Percentiles rank a stretch among this genome's conserved stretches.
phyloP scores from a whole-genome alignment of 495 filamentous ascomycete species.

The Lophium mytilinum region DNA sequence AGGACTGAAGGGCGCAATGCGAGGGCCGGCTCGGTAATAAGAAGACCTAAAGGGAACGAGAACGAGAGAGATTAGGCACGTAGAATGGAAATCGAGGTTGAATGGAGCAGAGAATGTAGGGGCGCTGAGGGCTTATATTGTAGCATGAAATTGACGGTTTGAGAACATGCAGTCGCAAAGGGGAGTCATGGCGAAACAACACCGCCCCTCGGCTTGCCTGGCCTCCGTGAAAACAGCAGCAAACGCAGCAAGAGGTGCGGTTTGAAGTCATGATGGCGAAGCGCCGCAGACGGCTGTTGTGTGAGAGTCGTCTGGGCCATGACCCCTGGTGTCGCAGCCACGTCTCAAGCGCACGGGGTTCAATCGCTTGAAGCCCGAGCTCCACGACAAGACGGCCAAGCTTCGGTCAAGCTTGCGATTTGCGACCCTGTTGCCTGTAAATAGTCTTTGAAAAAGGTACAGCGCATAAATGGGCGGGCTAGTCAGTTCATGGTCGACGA shows the following conservation, averaged over 20 bases:
- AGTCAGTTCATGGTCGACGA: neutral
- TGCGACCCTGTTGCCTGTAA: neutral
- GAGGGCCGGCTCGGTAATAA: slow-evolving; percentile 29
- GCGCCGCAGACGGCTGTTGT: slow-evolving; percentile 10
- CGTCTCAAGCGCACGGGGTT: slow-evolving; percentile 11
- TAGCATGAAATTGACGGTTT: slow-evolving; percentile 26
- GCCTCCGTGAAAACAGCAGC: slow-evolving; percentile 14
- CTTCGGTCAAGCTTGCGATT: neutral
- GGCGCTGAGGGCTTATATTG: slow-evolving; percentile 19
- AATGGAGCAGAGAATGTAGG: slow-evolving; percentile 2
- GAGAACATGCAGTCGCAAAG: slow-evolving; percentile 9
- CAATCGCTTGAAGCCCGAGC: slow-evolving; percentile 4
- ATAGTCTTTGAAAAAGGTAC: neutral
- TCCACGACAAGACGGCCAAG: neutral
- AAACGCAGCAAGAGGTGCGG: slow-evolving; percentile 14
- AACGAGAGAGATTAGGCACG: slow-evolving; percentile 23
- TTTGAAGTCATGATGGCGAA: slow-evolving; percentile 6
- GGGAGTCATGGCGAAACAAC: slow-evolving; percentile 22
- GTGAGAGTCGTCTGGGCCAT: slow-evolving; percentile 13
- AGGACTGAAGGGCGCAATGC: slow-evolving; percentile 22
- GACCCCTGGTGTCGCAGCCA: slow-evolving; percentile 21
- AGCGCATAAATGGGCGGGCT: neutral
- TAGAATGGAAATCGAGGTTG: slow-evolving; percentile 8
- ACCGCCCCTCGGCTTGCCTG: slow-evolving; percentile 26
- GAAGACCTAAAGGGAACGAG: slow-evolving; percentile 9